These are phyloP conservation scores for Termitomyces sp. DNA, from an alignment of 768 basidiomycete genomes.

Conservation along the genomic window DNA sequence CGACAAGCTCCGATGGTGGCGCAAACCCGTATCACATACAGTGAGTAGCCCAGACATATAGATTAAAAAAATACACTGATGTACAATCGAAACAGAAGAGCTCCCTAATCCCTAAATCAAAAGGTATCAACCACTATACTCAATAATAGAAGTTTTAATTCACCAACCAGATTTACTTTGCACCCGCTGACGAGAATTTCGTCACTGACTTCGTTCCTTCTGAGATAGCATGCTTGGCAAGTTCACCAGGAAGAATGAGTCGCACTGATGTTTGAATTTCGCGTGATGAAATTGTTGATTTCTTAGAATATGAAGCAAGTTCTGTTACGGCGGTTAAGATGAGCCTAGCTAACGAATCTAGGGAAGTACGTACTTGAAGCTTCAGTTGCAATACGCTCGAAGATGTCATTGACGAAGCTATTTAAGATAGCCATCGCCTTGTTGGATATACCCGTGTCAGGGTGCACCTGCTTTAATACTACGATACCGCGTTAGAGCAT, in stretches of 20 bases:
- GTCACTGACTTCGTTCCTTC: conserved; percentile 94
- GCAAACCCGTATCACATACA: too few relatives aligned
- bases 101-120: not conserved
- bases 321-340: conserved; percentile 55
- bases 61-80: conserved; percentile 29
- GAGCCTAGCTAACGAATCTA: conserved; percentile 1
- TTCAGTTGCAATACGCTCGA: conserved; percentile 89
- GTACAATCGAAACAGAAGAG: conserved; percentile 20
- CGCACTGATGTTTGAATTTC: conserved; percentile 98
- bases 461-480: conserved; percentile 97
- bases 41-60: conserved; percentile 10
- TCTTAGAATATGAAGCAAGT: conserved; percentile 96
- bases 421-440: conserved; percentile 97
- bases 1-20: not conserved
- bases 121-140: not conserved
- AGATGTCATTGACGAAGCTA: conserved; percentile 95
- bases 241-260: conserved; percentile 93
- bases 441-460: conserved; percentile 99
- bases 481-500: not conserved
- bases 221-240: conserved; percentile 91
- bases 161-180: conserved; percentile 43
- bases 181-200: conserved; percentile 74
- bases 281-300: conserved; percentile 97
- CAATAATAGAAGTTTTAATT: not conserved
- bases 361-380: conserved; percentile 64